These are phyloP conservation scores for Cladophialophora yegresii DNA, from an alignment of 2,329 filamentous ascomycete genomes.

Conservation along the genomic window DNA sequence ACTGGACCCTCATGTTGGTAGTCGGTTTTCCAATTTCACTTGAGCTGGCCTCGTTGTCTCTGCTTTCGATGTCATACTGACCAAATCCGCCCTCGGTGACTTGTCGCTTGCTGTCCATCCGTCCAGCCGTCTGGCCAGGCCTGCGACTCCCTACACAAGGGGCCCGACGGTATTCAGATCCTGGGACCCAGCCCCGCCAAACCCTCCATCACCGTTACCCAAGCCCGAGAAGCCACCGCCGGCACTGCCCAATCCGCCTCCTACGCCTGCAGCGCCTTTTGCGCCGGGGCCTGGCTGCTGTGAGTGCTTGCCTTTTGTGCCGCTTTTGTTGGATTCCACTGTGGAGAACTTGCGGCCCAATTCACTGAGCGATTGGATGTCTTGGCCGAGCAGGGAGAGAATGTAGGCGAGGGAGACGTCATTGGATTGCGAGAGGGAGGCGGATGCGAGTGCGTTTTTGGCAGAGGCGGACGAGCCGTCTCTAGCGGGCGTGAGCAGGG, in stretches of 20 bases:
- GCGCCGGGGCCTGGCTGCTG: neutral
- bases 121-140: neutral
- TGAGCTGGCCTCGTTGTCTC: neutral
- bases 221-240: slow-evolving; percentile 22
- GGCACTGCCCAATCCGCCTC: slow-evolving; percentile 10
- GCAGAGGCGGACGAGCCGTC: slow-evolving; percentile 37
- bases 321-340: slow-evolving; percentile 50
- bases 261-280: slow-evolving; percentile 12
- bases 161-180: neutral
- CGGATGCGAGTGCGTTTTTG: slow-evolving; percentile 60
- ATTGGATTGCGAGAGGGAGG: slow-evolving; percentile 76
- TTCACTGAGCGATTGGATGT: slow-evolving; percentile 69
- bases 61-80: neutral
- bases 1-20: neutral
- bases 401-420: slow-evolving; percentile 79
- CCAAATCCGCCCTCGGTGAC: neutral
- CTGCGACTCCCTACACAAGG: neutral
- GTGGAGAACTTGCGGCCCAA: slow-evolving; percentile 72
- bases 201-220: slow-evolving; percentile 29
- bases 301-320: slow-evolving; percentile 21
- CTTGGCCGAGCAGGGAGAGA: slow-evolving; percentile 73
- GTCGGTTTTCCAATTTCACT: neutral
- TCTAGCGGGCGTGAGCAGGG: slow-evolving; percentile 69
- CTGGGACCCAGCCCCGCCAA: slow-evolving; percentile 16
- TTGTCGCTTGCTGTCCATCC: neutral